Evolutionary conservation across 169 alveolate genomes (phyloP).

Genomic region (Eimeria brunetti): DNA sequence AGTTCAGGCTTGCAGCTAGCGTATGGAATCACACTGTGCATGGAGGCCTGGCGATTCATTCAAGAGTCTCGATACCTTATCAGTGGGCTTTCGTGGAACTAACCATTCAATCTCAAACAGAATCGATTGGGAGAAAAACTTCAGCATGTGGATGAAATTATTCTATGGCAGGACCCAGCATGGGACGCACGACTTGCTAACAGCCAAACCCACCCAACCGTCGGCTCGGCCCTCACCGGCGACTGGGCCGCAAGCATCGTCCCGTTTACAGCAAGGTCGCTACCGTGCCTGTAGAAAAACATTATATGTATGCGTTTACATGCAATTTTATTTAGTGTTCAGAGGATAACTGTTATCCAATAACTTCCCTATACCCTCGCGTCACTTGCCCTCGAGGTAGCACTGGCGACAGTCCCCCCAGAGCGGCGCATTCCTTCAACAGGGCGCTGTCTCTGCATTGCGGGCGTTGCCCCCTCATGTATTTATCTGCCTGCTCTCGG

Average conservation of each 20-base stretch:
- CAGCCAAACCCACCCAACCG: constrained; percentile 33
- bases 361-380: neutral
- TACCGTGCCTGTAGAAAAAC: neutral
- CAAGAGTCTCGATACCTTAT: neutral
- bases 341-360: neutral
- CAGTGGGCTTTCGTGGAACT: neutral
- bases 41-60: neutral
- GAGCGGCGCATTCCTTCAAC: constrained; percentile 19
- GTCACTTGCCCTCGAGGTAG: constrained; percentile 8
- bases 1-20: constrained; percentile 3
- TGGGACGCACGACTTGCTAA: neutral
- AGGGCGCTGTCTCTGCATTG: neutral
- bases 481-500: neutral
- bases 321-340: neutral
- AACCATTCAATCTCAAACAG: neutral
- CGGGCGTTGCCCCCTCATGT: neutral
- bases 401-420: constrained; percentile 23
- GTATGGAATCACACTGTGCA: neutral
- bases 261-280: neutral
- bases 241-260: constrained; percentile 20
- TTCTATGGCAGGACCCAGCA: neutral
- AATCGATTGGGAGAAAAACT: neutral
- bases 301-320: neutral
- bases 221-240: constrained; percentile 3
- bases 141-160: neutral